A percentile compares a stretch with the other conserved stretches of the same genome.
These are phyloP conservation scores for Austropuccinia psidii DNA, from an alignment of 1,284 basidiomycete genomes.

Conservation along the genomic window DNA sequence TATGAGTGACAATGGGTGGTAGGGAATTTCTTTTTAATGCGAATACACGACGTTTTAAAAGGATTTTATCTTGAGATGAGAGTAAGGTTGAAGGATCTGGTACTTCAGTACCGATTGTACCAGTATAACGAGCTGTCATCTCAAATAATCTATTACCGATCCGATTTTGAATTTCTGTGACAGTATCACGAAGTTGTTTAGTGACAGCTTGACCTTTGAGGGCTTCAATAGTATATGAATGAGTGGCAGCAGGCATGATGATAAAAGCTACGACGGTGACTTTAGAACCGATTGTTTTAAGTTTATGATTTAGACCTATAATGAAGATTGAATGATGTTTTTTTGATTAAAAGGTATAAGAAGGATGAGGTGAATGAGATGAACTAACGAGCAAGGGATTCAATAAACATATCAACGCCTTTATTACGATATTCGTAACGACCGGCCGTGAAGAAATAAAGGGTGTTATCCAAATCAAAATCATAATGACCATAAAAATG, in stretches of 20 bases:
- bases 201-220: constrained; percentile 97
- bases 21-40: constrained; percentile 88
- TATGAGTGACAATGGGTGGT: constrained; percentile 91
- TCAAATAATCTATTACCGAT: constrained; percentile 88
- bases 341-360: background rate
- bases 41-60: constrained; percentile 90
- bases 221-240: constrained; percentile 94
- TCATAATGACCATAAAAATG: constrained; percentile 98
- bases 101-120: constrained; percentile 63
- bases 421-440: constrained; percentile 99
- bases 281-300: constrained; percentile 71
- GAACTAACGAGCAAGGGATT: constrained; percentile 62
- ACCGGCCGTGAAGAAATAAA: constrained; percentile 99
- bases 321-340: background rate
- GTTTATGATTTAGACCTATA: constrained; percentile 65
- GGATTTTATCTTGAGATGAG: constrained; percentile 85
- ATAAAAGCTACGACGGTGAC: constrained; percentile 93
- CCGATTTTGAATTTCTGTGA: constrained; percentile 85
- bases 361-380: background rate
- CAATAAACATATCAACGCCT: constrained; percentile 99
- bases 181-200: constrained; percentile 88
- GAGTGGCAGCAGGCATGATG: constrained; percentile 93
- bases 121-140: constrained; percentile 82
- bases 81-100: constrained; percentile 69
- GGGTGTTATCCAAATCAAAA: constrained; percentile 88